Conservation (phyloP, 202 grass and related monocot genomes). For the Schoenoplectus triqueter region DNA sequence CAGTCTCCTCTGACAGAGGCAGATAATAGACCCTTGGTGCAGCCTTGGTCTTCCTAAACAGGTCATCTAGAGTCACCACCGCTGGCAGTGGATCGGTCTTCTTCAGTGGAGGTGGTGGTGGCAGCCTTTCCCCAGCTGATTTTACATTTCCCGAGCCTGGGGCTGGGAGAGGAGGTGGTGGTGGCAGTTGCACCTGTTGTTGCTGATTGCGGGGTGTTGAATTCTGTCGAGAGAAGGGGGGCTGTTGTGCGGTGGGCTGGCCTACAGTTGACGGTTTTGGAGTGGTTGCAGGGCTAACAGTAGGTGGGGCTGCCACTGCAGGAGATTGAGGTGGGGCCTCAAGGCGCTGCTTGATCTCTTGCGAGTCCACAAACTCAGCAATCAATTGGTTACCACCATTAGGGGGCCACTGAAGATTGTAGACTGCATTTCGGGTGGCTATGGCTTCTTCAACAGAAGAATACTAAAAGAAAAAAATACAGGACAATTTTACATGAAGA, state of each 20-base stretch:
- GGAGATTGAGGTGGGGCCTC: slow-evolving; percentile 54
- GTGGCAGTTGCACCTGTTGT: slow-evolving; percentile 47
- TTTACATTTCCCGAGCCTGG: slow-evolving; percentile 13
- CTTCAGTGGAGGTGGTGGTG: slow-evolving; percentile 46
- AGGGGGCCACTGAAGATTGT: slow-evolving; percentile 91
- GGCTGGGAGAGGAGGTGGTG: slow-evolving; percentile 26
- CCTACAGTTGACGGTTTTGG: slow-evolving; percentile 42
- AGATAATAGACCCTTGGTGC: slow-evolving; percentile 78
- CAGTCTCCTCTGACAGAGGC: slow-evolving; percentile 68
- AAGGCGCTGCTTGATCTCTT: slow-evolving; percentile 75
- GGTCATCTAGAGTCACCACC: slow-evolving; percentile 60
- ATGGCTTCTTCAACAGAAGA: slow-evolving; percentile 86
- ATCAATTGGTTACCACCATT: slow-evolving; percentile 88
- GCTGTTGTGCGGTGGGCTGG: slow-evolving; percentile 46
- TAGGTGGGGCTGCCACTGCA: slow-evolving; percentile 41
- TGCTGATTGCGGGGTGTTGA: slow-evolving; percentile 41
- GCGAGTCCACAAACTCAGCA: slow-evolving; percentile 91
- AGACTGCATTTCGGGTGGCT: slow-evolving; percentile 82
- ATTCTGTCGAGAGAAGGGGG: slow-evolving; percentile 36
- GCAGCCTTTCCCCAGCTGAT: slow-evolving; percentile 41
- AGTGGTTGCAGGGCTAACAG: slow-evolving; percentile 38
- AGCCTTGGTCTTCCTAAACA: slow-evolving; percentile 77
- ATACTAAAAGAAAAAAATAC: slow-evolving; percentile 50
- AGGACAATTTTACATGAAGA: background rate
- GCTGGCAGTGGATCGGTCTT: slow-evolving; percentile 44